Percentiles rank a stretch among this genome's conserved stretches.
phyloP scores from a whole-genome alignment of 495 filamentous ascomycete species.

The Haplographium delicatum region DNA sequence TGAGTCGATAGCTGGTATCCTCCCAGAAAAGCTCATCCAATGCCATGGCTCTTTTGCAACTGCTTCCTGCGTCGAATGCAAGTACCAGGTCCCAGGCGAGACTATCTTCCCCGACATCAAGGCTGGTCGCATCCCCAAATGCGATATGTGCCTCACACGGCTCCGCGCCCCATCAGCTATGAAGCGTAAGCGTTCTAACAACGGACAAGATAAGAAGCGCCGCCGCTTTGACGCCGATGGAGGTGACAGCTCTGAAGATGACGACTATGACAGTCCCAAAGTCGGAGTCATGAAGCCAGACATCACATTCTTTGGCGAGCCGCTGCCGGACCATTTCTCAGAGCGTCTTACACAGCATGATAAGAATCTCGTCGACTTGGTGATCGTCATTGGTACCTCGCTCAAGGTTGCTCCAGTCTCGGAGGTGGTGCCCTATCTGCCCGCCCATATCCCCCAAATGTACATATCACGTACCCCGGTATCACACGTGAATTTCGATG shows the following conservation, averaged over 20 bases:
- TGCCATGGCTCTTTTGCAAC: constrained; percentile 95
- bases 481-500: constrained; percentile 86
- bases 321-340: constrained; percentile 80
- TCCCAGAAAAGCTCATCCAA: constrained; percentile 80
- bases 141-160: constrained; percentile 51
- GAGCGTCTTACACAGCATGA: constrained; percentile 74
- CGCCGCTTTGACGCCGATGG: constrained; percentile 36
- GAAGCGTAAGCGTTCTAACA: constrained; percentile 74
- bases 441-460: constrained; percentile 78
- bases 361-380: constrained; percentile 74
- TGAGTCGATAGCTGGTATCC: constrained; percentile 80
- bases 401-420: constrained; percentile 93
- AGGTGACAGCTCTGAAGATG: constrained; percentile 66
- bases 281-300: constrained; percentile 98
- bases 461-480: constrained; percentile 89
- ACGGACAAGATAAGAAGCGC: constrained; percentile 45
- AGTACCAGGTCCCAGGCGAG: constrained; percentile 66
- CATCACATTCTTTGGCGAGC: constrained; percentile 96
- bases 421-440: constrained; percentile 79
- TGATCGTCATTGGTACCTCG: constrained; percentile 95
- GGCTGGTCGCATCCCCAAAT: constrained; percentile 63
- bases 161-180: constrained; percentile 40
- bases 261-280: constrained; percentile 63
- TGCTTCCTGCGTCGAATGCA: constrained; percentile 83
- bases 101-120: constrained; percentile 74